A percentile compares a stretch with the other conserved stretches of the same genome.
Conservation (phyloP, 805 yeast genomes). For the Yarrowia bubula region DNA sequence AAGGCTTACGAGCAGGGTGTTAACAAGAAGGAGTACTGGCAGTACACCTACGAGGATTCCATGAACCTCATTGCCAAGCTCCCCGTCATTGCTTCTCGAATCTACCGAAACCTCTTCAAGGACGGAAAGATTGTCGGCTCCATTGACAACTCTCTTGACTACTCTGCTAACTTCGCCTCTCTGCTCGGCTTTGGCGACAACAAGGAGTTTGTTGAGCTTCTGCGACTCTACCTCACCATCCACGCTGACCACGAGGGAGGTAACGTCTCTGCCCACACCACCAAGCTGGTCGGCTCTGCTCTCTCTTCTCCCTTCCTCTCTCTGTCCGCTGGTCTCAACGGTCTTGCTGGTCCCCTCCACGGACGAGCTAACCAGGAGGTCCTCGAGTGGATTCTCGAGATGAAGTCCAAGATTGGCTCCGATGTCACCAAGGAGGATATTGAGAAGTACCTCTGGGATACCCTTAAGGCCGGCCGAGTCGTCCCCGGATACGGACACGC, state of each 20-base stretch:
- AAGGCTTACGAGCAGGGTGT: slow-evolving; percentile 69
- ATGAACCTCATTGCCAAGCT: slow-evolving; percentile 68
- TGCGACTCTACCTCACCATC: slow-evolving; percentile 69
- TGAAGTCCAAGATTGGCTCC: slow-evolving; percentile 45
- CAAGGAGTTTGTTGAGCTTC: slow-evolving; percentile 58
- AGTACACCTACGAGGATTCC: slow-evolving; percentile 68
- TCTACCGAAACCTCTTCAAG: slow-evolving; percentile 60
- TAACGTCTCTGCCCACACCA: slow-evolving; percentile 77
- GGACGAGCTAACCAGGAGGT: slow-evolving; percentile 87
- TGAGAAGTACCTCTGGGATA: slow-evolving; percentile 66
- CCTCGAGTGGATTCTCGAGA: slow-evolving; percentile 65
- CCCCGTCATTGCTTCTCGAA: slow-evolving; percentile 72
- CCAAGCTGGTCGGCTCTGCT: slow-evolving; percentile 81
- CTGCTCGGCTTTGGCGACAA: slow-evolving; percentile 56
- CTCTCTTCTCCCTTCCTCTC: slow-evolving; percentile 73
- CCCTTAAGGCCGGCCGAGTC: slow-evolving; percentile 70
- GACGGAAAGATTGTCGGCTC: slow-evolving; percentile 54
- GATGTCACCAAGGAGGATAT: slow-evolving; percentile 50
- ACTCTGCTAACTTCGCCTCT: slow-evolving; percentile 68
- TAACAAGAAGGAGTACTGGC: slow-evolving; percentile 71
- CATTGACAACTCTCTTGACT: slow-evolving; percentile 57
- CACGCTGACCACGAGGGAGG: slow-evolving; percentile 87
- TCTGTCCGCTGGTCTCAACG: slow-evolving; percentile 75
- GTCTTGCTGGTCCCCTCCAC: slow-evolving; percentile 83
- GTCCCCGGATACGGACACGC: slow-evolving; percentile 91